Evolutionary conservation across 2,329 filamentous ascomycete species (phyloP).

Genomic region (Graphilbum fragrans): DNA sequence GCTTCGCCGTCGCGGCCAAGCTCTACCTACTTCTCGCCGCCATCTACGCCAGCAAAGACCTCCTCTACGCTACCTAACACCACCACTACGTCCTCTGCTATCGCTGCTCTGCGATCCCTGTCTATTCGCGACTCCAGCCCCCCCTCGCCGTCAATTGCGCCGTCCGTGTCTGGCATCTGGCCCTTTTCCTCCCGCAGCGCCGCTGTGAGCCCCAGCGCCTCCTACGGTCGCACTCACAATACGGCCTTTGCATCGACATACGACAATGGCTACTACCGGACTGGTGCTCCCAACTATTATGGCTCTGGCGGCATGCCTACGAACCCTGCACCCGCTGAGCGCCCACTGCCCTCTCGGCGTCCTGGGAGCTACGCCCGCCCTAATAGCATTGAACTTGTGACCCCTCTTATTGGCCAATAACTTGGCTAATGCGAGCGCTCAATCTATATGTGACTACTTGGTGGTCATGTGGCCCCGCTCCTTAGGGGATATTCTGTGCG

Average conservation of each 20-base stretch:
- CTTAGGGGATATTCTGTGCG: too few relatives aligned
- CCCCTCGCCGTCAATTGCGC: constrained; percentile 32
- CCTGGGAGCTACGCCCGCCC: constrained; percentile 42
- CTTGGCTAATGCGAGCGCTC: too few relatives aligned
- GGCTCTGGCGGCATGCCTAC: constrained; percentile 14
- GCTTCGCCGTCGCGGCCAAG: constrained; percentile 49
- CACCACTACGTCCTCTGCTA: constrained; percentile 31
- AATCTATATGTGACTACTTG: background rate
- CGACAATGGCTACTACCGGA: constrained; percentile 29
- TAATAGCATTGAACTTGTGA: constrained; percentile 52
- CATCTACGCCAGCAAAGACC: constrained; percentile 32
- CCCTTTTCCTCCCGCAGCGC: constrained; percentile 39
- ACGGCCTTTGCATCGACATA: constrained; percentile 40
- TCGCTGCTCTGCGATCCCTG: constrained; percentile 43
- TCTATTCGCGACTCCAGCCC: constrained; percentile 42
- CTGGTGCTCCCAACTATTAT: constrained; percentile 26
- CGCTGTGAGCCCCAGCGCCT: constrained; percentile 38
- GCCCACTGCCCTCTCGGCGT: constrained; percentile 43
- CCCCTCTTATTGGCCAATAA: constrained; percentile 42
- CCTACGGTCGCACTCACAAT: constrained; percentile 31
- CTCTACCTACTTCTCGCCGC: constrained; percentile 42
- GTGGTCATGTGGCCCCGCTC: too few relatives aligned
- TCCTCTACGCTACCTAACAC: constrained; percentile 26
- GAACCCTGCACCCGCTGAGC: constrained; percentile 22
- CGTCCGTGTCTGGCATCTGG: constrained; percentile 33